Evolutionary conservation across 2,329 filamentous ascomycete genomes (phyloP), one percentile per base, ranked within the genome.

Genomic region (Capronia americana): DNA sequence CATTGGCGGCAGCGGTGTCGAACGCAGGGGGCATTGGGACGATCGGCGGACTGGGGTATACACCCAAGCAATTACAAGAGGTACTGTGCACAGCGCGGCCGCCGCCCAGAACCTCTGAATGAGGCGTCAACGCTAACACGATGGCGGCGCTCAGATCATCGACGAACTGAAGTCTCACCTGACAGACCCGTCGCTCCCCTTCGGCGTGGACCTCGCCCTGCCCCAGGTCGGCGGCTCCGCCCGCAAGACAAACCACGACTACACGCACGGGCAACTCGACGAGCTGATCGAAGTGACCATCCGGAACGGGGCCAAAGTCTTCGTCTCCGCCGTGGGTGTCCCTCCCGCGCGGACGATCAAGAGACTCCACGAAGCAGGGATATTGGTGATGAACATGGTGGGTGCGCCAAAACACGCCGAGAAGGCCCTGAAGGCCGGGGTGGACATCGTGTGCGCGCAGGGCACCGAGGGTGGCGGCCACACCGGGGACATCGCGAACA

Each of bases 301-400:
- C 72, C 87, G 89, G 73, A 90, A 91, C 71, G 90, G 92, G n/a
- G 92, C 94, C 7, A 87, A 84, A 75, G 80, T 97, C 57, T 97
- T 98, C 75, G 92, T 97, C 50, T 88, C 85, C 60, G 94, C 94
- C 1, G 93, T 97, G 0, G 94, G 94, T 8, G 90, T 97, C 24
- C 94, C 94, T 17, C 92, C 93, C 0, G 81, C 82, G 54, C 78
- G 82, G 64, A 87, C 93, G 4, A 90, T 97, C 64, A 88, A 92
- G 72, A 82, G 88, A 54, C 83, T 98, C 53, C 94, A 98, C 75
- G 84, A 85, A 8, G 90, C 90, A 0, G 91, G 91, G 0, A 91
- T 98, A 48, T 76, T 96, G 66, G 85, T 97, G 41, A 97, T 97
- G 93, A 97, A 97, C 78, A 97, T 97, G 93, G 93, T 97, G 23